Evolutionary conservation across 2,329 filamentous ascomycete species (phyloP), one percentile per base, ranked within the genome.

Genomic region (Ophiosphaerella korrae): DNA sequence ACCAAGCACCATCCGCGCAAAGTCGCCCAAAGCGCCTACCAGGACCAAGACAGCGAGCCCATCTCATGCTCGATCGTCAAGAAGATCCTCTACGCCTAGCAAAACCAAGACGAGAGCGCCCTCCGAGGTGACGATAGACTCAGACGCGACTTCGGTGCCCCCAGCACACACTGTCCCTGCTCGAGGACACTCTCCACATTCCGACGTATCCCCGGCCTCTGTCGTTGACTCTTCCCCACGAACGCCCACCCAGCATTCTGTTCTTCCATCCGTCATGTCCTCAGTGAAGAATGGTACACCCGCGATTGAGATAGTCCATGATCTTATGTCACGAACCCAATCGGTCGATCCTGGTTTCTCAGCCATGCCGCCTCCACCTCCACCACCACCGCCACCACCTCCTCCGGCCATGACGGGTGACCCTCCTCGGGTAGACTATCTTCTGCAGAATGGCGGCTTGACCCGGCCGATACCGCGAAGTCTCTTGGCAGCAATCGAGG

Each of bases 371-470:
- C 78, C 78, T 13, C 85, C 90, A 1, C 50, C 52, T 24, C 55
- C 55, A 11, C 55, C 55, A 2, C 74, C 82, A 32, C 78, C 78
- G 7, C 85, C 90, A 1, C 91, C 92, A 0, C 92, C 90, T 1
- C 86, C 88, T 1, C 83, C 91, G 7, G 83, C 86, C 60, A 77
- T 86, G 44, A 60, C 82, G 35, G 80, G 83, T 32, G 80, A 87
- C 37, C 86, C 91, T 35, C 93, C 93, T 0, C 84, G 90, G 53
- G 92, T 97, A 14, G 93, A 97, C 70, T 97, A 97, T 70, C 80
- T 97, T 14, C 81, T 97, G 47, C 90, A 94, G 64, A 88, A 97
- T 71, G 93, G 93, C 34, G 93, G 93, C 1, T 77, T 97, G 14
- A 74, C 85, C 18, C 82, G 88, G 38, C 79, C 85, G 1, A 83